Base-by-base conservation (phyloP, 2,329 filamentous ascomycete genomes). In the Fusarium sp. region DNA sequence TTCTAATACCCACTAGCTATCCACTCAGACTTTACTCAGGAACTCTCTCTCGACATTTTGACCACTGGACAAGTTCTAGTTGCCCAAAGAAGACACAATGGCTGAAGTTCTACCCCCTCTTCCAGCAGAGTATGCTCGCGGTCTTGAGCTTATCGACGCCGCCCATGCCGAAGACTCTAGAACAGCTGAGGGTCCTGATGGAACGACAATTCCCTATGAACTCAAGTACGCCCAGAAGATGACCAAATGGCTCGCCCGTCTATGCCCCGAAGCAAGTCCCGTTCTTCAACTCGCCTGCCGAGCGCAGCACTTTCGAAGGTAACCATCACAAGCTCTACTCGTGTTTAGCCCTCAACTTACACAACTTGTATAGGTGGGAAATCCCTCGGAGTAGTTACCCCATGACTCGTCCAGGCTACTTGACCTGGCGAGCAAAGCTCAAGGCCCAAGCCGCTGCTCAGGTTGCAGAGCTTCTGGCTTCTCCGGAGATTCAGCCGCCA, bases 141-240 rank as follows among this genome's bases (percentile, higher is more conserved):
- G 91, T 27, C 83, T 94, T 43, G 78, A 84, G 40, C 85, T 89
- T 71, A 95, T 97, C 76, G 93, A 96, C 81, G 86, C 87, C 58
- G 93, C 91, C 45, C 81, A 83, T 67, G 75, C 77, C 43, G 55
- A 79, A 44, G 81, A 83, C 60, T 76, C 80, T 14, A 80, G 78
- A 40, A 75, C 66, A 43, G 69, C 84, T 63, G 79, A 84, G 53
- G 83, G 81, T 18, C 78, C 83, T 29, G 76, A 82, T 60, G 80
- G 84, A 57, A 81, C 78, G 64, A 74, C 78, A 8, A 75, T 90
- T 2, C 91, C 93, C 1, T 94, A 93, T 80, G 94, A 97, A 81
- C 89, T 95, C 2, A 90, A 94, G 82, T 97, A 97, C 78, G 92
- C 93, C 9, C 85, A 86, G 53, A 90, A 93, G 79, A 95, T 95